Conservation (phyloP, 2,329 filamentous ascomycete genomes). For the Pyrenophora graminea region DNA sequence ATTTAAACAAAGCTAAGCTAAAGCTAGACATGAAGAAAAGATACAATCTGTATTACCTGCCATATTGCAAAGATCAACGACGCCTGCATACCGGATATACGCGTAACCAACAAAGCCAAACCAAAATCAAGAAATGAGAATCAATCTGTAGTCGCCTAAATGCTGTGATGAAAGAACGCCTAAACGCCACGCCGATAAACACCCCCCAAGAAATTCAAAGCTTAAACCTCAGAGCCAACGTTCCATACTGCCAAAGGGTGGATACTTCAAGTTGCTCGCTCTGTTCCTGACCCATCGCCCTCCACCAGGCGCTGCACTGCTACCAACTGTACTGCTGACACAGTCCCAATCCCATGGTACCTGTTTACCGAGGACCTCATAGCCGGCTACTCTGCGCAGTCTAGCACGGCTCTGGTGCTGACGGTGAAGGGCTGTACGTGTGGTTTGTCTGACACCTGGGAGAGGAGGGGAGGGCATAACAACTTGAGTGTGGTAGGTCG, state of each 20-base stretch:
- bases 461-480: slow-evolving; percentile 21
- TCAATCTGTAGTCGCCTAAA: too few relatives aligned
- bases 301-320: slow-evolving; percentile 10
- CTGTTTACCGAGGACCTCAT: slow-evolving; percentile 35
- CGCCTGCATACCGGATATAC: too few relatives aligned
- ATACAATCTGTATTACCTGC: too few relatives aligned
- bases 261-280: slow-evolving; percentile 27
- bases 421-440: slow-evolving; percentile 30
- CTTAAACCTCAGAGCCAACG: slow-evolving; percentile 24
- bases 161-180: too few relatives aligned
- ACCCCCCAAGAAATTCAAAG: too few relatives aligned
- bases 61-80: too few relatives aligned
- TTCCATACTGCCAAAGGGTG: slow-evolving; percentile 34
- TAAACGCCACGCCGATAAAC: too few relatives aligned
- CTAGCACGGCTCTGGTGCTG: slow-evolving; percentile 19
- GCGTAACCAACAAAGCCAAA: too few relatives aligned
- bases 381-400: slow-evolving; percentile 36
- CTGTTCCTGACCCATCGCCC: slow-evolving; percentile 13
- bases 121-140: too few relatives aligned
- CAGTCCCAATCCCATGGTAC: slow-evolving; percentile 45
- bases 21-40: too few relatives aligned
- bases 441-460: slow-evolving; percentile 30
- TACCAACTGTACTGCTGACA: slow-evolving; percentile 34
- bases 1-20: too few relatives aligned
- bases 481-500: slow-evolving; percentile 38